Conservation (phyloP, 192 early-diverging fungal genomes). For the Backusella tuberculispora region DNA sequence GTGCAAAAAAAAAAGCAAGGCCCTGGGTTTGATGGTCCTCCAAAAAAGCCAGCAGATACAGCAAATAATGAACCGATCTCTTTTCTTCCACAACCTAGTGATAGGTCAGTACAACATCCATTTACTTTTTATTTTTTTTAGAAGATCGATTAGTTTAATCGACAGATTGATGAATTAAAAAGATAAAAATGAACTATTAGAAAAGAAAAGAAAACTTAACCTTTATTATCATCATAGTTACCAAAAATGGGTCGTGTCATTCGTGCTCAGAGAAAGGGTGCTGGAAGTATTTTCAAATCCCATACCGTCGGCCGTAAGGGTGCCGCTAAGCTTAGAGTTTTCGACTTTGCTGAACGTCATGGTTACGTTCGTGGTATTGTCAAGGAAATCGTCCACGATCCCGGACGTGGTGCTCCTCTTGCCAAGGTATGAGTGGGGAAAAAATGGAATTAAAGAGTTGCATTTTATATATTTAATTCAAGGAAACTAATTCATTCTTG, state of each 20-base stretch:
- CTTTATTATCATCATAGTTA: background rate
- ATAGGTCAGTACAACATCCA: conserved; percentile 8
- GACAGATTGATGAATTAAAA: background rate
- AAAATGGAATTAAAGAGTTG: conserved; percentile 35
- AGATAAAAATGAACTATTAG: background rate
- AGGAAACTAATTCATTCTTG: background rate
- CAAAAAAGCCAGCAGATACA: background rate
- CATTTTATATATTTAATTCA: background rate
- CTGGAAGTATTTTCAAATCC: conserved; percentile 98
- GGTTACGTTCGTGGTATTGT: conserved; percentile 97
- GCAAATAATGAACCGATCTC: conserved; percentile 10
- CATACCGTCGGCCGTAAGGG: conserved; percentile 93
- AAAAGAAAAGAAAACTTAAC: background rate
- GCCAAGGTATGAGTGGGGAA: conserved; percentile 63
- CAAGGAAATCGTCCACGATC: conserved; percentile 99
- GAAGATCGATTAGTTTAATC: background rate
- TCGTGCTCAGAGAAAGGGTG: conserved; percentile 98
- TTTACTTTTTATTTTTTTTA: too few relatives aligned
- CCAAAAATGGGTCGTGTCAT: conserved; percentile 97
- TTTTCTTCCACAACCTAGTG: conserved; percentile 18
- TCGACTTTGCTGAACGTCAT: conserved; percentile 96
- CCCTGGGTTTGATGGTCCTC: background rate
- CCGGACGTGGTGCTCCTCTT: conserved; percentile 95
- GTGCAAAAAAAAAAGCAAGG: background rate
- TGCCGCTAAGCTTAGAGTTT: conserved; percentile 92